Evolutionary conservation across 1,139 yeast genomes (phyloP).

Genomic region (Saccharomyces pastorianus): DNA sequence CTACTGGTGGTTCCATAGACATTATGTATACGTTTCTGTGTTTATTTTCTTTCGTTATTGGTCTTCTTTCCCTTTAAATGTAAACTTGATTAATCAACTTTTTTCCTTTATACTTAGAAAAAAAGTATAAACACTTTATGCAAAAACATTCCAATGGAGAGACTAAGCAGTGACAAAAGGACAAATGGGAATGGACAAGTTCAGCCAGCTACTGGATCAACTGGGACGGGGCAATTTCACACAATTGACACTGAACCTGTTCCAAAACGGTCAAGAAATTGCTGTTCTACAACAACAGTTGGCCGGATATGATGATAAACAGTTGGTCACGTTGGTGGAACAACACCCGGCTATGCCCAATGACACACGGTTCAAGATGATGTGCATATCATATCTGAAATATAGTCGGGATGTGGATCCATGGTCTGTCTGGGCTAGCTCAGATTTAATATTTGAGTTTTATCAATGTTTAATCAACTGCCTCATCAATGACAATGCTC

Average conservation of each 20-base stretch:
- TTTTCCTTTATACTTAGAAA: background rate
- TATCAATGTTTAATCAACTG: conserved; percentile 27
- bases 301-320: conserved; percentile 11
- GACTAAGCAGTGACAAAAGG: background rate
- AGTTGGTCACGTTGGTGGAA: conserved; percentile 20
- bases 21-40: conserved; percentile 7
- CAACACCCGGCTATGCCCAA: conserved; percentile 3
- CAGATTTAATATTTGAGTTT: conserved; percentile 25
- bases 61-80: background rate
- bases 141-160: background rate
- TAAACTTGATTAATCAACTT: background rate
- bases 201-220: background rate
- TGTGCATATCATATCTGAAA: conserved; percentile 23
- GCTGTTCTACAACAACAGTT: conserved; percentile 25
- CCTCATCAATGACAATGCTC: conserved; percentile 25
- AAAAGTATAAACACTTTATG: background rate
- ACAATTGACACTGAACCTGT: conserved; percentile 3
- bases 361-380: conserved; percentile 20
- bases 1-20: conserved; percentile 25
- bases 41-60: background rate
- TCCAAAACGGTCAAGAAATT: conserved; percentile 20
- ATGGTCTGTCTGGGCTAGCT: conserved; percentile 30
- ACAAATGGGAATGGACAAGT: background rate
- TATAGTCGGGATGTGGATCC: conserved; percentile 29
- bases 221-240: background rate